Evolutionary conservation across 257 asterid species (phyloP).

Genomic region (Plantago major): DNA sequence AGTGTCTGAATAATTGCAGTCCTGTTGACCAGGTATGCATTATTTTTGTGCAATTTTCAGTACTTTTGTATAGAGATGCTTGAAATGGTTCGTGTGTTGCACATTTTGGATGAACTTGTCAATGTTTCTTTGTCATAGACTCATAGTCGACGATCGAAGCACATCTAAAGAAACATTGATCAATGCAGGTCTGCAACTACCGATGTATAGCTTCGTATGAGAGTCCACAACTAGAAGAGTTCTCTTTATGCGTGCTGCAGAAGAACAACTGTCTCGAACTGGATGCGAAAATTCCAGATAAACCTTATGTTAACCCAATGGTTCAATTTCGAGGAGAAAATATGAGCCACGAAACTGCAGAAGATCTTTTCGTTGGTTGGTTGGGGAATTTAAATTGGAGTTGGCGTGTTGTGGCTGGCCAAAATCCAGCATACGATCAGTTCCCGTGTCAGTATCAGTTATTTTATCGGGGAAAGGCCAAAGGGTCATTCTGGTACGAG

Average conservation of each 20-base stretch:
- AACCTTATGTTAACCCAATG: slow-evolving; percentile 65
- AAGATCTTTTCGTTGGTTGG: slow-evolving; percentile 93
- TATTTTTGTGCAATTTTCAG: background rate
- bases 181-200: slow-evolving; percentile 78
- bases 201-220: slow-evolving; percentile 81
- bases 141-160: background rate
- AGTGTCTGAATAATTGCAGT: slow-evolving; percentile 83
- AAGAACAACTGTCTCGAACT: slow-evolving; percentile 79
- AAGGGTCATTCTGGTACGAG: slow-evolving; percentile 93
- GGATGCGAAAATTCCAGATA: slow-evolving; percentile 77
- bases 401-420: slow-evolving; percentile 95
- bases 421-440: slow-evolving; percentile 95
- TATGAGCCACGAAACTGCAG: slow-evolving; percentile 65
- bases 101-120: no score
- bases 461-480: slow-evolving; percentile 81
- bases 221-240: slow-evolving; percentile 69
- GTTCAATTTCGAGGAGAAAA: slow-evolving; percentile 47
- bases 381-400: slow-evolving; percentile 78
- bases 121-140: no score
- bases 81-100: no score
- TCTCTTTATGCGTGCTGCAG: slow-evolving; percentile 77
- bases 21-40: slow-evolving; percentile 75
- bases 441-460: slow-evolving; percentile 95
- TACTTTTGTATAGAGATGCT: no score
- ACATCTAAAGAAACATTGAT: background rate